A percentile compares a stretch with the other conserved stretches of the same genome.
Evolutionary conservation across 768 basidiomycete genomes (phyloP).

Genomic region (Chalciporus pseudorubinellus): DNA sequence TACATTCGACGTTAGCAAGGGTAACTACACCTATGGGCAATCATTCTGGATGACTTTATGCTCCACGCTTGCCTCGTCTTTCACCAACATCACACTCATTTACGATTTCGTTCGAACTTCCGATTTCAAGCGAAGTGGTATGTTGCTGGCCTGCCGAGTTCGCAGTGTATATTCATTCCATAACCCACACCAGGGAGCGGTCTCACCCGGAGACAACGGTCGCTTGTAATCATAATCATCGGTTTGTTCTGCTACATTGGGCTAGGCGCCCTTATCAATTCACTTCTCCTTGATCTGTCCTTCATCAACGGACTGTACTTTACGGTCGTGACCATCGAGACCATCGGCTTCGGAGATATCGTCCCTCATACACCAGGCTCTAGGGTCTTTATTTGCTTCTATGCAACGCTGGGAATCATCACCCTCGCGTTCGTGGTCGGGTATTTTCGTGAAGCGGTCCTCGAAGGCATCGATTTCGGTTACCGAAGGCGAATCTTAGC

Average conservation of each 20-base stretch:
- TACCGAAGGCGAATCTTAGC: conserved; percentile 54
- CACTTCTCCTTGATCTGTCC: conserved; percentile 46
- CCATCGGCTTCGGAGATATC: conserved; percentile 77
- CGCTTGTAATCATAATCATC: conserved; percentile 78
- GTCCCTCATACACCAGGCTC: conserved; percentile 47
- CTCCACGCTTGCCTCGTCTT: conserved; percentile 62
- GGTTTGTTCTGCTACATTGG: conserved; percentile 70
- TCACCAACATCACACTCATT: conserved; percentile 67
- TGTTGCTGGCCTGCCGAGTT: conserved; percentile 10
- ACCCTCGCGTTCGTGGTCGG: conserved; percentile 63
- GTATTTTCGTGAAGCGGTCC: conserved; percentile 64
- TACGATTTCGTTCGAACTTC: conserved; percentile 57
- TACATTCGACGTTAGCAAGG: conserved; percentile 59
- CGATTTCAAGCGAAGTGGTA: conserved; percentile 65
- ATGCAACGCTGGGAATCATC: conserved; percentile 58
- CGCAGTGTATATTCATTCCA: not conserved
- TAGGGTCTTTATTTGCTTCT: conserved; percentile 59
- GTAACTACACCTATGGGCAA: conserved; percentile 68
- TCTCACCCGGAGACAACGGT: conserved; percentile 74
- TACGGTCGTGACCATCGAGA: conserved; percentile 70
- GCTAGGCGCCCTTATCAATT: conserved; percentile 62
- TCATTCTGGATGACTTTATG: conserved; percentile 79
- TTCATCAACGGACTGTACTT: conserved; percentile 82
- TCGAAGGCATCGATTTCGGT: conserved; percentile 69
- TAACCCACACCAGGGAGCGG: conserved; percentile 58